Evolutionary conservation across 2,329 filamentous ascomycete genomes (phyloP).

Genomic region (Didymella glomerata): DNA sequence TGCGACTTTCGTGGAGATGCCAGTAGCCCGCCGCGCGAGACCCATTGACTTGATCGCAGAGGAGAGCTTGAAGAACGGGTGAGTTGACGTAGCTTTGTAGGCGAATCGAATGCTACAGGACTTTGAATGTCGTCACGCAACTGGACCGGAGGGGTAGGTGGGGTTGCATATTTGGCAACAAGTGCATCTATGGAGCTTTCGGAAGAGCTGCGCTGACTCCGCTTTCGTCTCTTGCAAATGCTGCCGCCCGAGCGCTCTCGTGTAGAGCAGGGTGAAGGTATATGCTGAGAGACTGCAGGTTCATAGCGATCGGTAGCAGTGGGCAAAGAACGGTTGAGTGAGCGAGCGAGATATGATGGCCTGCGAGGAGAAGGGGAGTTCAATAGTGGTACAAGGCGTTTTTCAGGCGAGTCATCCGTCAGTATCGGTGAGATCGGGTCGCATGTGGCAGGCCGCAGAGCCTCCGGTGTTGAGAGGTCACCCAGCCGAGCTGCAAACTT

Average conservation of each 20-base stretch:
- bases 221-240: not conserved
- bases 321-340: slow-evolving; percentile 24
- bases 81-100: slow-evolving; percentile 10
- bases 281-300: not conserved
- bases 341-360: slow-evolving; percentile 15
- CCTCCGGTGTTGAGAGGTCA: slow-evolving; percentile 28
- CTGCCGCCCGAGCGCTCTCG: not conserved
- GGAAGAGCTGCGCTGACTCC: slow-evolving; percentile 19
- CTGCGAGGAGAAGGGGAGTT: too few species aligned
- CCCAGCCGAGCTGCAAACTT: slow-evolving; percentile 27
- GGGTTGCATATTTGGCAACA: slow-evolving; percentile 8
- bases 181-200: slow-evolving; percentile 15
- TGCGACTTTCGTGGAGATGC: slow-evolving; percentile 29
- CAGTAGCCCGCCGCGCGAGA: slow-evolving; percentile 35
- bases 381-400: slow-evolving; percentile 8
- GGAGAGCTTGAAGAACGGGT: slow-evolving; percentile 41
- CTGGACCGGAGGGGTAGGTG: slow-evolving; percentile 3
- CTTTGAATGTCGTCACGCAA: slow-evolving; percentile 1
- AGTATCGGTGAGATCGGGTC: slow-evolving; percentile 9
- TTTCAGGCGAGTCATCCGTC: slow-evolving; percentile 26
- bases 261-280: not conserved
- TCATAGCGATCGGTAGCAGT: not conserved
- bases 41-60: slow-evolving; percentile 46
- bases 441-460: slow-evolving; percentile 15
- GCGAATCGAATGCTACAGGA: not conserved